Conservation (phyloP, 352 stramenopile genomes). For the Pythium aphanidermatum region DNA sequence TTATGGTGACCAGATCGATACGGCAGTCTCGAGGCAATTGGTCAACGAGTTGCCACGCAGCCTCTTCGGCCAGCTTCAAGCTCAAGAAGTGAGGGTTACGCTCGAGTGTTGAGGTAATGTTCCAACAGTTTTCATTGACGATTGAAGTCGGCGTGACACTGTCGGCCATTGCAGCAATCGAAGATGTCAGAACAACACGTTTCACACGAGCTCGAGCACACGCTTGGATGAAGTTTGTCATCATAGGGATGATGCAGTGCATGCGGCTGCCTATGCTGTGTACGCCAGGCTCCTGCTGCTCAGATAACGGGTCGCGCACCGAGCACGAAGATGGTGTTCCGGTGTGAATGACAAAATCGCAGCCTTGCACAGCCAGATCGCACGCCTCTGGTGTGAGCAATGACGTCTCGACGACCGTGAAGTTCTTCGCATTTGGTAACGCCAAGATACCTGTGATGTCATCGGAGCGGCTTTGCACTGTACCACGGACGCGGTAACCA, state of each 20-base stretch:
- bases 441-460: slow-evolving; percentile 74
- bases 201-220: slow-evolving; percentile 77
- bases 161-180: slow-evolving; percentile 82
- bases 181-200: slow-evolving; percentile 81
- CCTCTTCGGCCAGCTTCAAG: slow-evolving; percentile 83
- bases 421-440: slow-evolving; percentile 74
- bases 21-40: slow-evolving; percentile 72
- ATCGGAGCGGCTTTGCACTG: slow-evolving; percentile 82
- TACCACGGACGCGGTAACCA: slow-evolving; percentile 79
- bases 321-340: slow-evolving; percentile 83
- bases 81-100: slow-evolving; percentile 86
- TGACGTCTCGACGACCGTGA: slow-evolving; percentile 83
- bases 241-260: slow-evolving; percentile 90
- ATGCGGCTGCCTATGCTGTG: slow-evolving; percentile 87
- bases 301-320: slow-evolving; percentile 77
- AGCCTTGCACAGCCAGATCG: slow-evolving; percentile 83
- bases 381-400: slow-evolving; percentile 83
- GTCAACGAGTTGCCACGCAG: slow-evolving; percentile 83
- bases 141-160: slow-evolving; percentile 66
- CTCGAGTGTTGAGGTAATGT: slow-evolving; percentile 77
- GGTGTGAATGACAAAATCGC: slow-evolving; percentile 88
- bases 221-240: slow-evolving; percentile 89
- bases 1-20: slow-evolving; percentile 86
- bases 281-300: slow-evolving; percentile 78
- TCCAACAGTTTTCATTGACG: slow-evolving; percentile 84